Percentiles rank a stretch among this genome's conserved stretches.
Conservation (phyloP, 805 yeast species). For the Starmerella khaoyaiensis region DNA sequence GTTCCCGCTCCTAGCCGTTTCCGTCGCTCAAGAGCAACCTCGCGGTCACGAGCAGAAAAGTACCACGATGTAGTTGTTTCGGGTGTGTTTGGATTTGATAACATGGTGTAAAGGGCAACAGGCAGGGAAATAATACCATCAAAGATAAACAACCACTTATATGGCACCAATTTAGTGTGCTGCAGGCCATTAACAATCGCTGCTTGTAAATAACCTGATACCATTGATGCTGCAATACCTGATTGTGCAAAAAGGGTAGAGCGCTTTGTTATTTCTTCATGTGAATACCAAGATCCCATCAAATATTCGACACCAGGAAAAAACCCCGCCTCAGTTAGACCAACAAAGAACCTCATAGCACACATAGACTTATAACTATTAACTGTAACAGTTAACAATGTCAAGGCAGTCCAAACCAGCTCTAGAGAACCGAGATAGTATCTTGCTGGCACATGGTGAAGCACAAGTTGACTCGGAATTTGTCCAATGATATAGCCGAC, state of each 20-base stretch:
- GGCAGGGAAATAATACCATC: slow-evolving; percentile 37
- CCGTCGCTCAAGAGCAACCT: slow-evolving; percentile 33
- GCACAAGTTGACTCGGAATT: slow-evolving; percentile 34
- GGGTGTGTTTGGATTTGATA: slow-evolving; percentile 38
- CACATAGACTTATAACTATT: slow-evolving; percentile 35
- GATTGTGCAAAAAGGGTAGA: slow-evolving; percentile 24
- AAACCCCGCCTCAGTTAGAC: slow-evolving; percentile 25
- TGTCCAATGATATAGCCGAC: slow-evolving; percentile 43
- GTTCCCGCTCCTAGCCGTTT: slow-evolving; percentile 20
- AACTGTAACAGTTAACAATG: slow-evolving; percentile 31
- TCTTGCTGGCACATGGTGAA: slow-evolving; percentile 34
- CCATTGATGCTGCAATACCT: slow-evolving; percentile 30
- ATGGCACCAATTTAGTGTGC: slow-evolving; percentile 26
- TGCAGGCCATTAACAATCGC: slow-evolving; percentile 34
- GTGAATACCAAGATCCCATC: slow-evolving; percentile 26
- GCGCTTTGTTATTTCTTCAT: slow-evolving; percentile 25
- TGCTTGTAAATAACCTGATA: slow-evolving; percentile 50
- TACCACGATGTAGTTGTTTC: slow-evolving; percentile 34
- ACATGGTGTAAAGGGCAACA: slow-evolving; percentile 34
- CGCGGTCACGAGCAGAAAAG: slow-evolving; percentile 33
- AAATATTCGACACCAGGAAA: slow-evolving; percentile 27
- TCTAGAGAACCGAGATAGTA: slow-evolving; percentile 36
- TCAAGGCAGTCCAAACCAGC: slow-evolving; percentile 34
- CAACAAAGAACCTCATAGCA: slow-evolving; percentile 27
- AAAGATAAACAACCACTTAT: slow-evolving; percentile 37